Conservation (phyloP, 495 filamentous ascomycete genomes). For the Penicillium egyptiacum region DNA sequence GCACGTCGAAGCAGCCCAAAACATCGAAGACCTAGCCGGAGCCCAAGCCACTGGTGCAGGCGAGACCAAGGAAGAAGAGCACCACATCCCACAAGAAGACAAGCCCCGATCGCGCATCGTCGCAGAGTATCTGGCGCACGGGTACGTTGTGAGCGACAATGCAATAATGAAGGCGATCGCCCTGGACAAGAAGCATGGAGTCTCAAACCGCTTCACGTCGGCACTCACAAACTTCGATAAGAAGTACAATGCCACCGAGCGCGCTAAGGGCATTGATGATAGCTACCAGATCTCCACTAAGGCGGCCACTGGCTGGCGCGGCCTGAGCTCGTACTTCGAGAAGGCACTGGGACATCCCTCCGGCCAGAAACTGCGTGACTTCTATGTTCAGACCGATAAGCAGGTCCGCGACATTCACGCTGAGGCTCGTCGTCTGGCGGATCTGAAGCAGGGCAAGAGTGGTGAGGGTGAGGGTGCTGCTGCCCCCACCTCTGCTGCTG, state of each 20-base stretch:
- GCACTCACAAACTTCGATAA: constrained; percentile 74
- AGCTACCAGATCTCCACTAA: constrained; percentile 71
- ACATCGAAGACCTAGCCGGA: constrained; percentile 63
- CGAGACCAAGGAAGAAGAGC: constrained; percentile 51
- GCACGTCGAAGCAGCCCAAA: constrained; percentile 66
- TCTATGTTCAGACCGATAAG: constrained; percentile 78
- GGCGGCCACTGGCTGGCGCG: constrained; percentile 61
- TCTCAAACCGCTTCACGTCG: constrained; percentile 71
- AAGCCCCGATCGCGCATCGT: constrained; percentile 91
- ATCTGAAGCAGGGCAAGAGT: constrained; percentile 74
- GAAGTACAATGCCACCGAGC: constrained; percentile 78
- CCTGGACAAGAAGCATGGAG: constrained; percentile 87
- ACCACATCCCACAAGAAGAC: constrained; percentile 85
- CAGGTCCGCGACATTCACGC: constrained; percentile 90
- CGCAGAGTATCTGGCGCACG: constrained; percentile 93
- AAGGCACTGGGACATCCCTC: constrained; percentile 83
- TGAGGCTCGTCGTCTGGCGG: constrained; percentile 83
- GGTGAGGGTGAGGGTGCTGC: constrained; percentile 38
- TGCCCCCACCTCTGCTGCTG: constrained; percentile 26
- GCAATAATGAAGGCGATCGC: constrained; percentile 81
- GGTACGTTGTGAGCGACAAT: constrained; percentile 83
- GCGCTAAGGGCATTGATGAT: constrained; percentile 71
- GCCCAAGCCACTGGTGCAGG: constrained; percentile 49
- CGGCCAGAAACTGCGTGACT: constrained; percentile 78
- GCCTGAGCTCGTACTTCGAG: constrained; percentile 83